Percentiles rank a stretch among this genome's conserved stretches.
phyloP scores from a whole-genome alignment of 1,284 basidiomycete species.

The Cryptococcus sp. region DNA sequence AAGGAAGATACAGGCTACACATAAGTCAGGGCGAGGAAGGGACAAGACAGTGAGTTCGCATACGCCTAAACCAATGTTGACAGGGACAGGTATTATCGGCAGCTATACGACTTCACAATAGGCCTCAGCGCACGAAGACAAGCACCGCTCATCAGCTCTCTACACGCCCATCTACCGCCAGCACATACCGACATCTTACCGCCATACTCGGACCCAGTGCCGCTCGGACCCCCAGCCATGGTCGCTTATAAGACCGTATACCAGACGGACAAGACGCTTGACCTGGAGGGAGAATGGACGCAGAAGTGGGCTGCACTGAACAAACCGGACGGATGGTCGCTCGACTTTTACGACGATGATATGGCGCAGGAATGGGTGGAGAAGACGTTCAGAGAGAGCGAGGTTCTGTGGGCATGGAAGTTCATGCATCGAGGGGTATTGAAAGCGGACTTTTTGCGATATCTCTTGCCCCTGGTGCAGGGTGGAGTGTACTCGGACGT shows the following conservation, averaged over 20 bases:
- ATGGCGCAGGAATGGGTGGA: conserved; percentile 44
- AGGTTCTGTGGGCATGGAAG: conserved; percentile 47
- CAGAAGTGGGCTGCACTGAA: conserved; percentile 35
- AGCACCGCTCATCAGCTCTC: conserved; percentile 16
- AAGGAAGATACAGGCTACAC: conserved; percentile 25
- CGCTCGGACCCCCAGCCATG: conserved; percentile 21
- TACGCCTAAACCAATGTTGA: neutral
- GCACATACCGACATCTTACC: conserved; percentile 9
- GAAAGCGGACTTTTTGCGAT: conserved; percentile 53
- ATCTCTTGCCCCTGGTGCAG: conserved; percentile 51
- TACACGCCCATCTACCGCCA: conserved; percentile 26
- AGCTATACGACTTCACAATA: conserved; percentile 26
- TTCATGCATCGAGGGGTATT: conserved; percentile 48
- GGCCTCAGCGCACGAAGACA: conserved; percentile 16
- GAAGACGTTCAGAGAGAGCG: conserved; percentile 30
- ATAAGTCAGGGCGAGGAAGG: conserved; percentile 21
- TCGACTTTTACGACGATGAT: conserved; percentile 48
- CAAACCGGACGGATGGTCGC: conserved; percentile 37
- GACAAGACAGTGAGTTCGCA: conserved; percentile 19
- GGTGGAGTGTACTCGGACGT: conserved; percentile 55
- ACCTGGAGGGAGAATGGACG: conserved; percentile 15
- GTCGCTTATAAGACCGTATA: conserved; percentile 40
- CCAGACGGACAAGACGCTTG: conserved; percentile 42
- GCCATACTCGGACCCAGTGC: conserved; percentile 4
- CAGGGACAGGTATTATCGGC: conserved; percentile 23